Conservation (phyloP, 1,139 yeast species). For the Saccharomyces hybrid region DNA sequence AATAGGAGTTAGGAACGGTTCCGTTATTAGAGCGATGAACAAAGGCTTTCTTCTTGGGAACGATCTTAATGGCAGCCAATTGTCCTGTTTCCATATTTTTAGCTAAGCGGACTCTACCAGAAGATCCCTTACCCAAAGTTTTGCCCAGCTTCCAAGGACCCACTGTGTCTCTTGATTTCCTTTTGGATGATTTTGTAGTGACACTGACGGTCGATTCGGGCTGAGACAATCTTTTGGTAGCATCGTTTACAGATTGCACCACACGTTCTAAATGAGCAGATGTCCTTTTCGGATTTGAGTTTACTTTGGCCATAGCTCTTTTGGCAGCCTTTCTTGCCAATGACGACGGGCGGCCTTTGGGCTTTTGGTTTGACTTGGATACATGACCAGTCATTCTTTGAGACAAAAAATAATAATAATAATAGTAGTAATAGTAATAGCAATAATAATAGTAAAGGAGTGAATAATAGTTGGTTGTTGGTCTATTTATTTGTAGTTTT, state of each 20-base stretch:
- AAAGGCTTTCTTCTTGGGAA: conserved; percentile 41
- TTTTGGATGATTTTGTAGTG: conserved; percentile 26
- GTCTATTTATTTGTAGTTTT: not conserved
- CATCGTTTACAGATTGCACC: conserved; percentile 45
- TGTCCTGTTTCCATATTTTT: conserved; percentile 63
- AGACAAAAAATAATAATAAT: not conserved
- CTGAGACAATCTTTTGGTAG: conserved; percentile 57
- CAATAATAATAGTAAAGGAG: conserved; percentile 8
- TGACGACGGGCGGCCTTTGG: conserved; percentile 10
- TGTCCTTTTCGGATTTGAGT: conserved; percentile 6
- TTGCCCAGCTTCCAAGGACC: conserved; percentile 81
- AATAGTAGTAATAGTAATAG: not conserved
- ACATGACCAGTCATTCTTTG: conserved; percentile 9
- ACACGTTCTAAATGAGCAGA: conserved; percentile 30
- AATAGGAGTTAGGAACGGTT: conserved; percentile 7
- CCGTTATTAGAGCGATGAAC: conserved; percentile 4
- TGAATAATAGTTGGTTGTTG: conserved; percentile 16
- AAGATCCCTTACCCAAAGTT: conserved; percentile 75
- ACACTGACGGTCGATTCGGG: conserved; percentile 16
- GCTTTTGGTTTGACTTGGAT: conserved; percentile 6
- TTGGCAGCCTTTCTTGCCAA: conserved; percentile 27
- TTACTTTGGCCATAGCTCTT: conserved; percentile 20
- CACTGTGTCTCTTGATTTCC: conserved; percentile 35
- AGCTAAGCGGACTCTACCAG: conserved; percentile 71
- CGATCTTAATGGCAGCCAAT: conserved; percentile 75